These are phyloP conservation scores for Vitis cinerea DNA, from an alignment of 164 flowering plant genomes.

Conservation along the genomic window DNA sequence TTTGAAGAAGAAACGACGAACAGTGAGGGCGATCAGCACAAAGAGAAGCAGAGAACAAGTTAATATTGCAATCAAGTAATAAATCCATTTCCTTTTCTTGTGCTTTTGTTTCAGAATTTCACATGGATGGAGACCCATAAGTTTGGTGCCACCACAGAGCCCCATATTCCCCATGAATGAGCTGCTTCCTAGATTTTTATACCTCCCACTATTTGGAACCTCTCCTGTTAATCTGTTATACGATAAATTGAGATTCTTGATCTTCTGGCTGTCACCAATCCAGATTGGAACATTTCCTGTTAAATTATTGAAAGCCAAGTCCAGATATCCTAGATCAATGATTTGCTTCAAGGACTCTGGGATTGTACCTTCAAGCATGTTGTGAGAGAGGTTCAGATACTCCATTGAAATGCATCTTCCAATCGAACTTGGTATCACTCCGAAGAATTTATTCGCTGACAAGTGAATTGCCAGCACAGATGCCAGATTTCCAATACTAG, in stretches of 20 bases:
- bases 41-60: background rate
- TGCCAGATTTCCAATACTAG: too few species aligned
- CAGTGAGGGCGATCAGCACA: background rate
- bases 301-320: slow-evolving; percentile 1
- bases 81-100: background rate
- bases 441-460: too few species aligned
- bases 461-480: too few species aligned
- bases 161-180: slow-evolving; percentile 17
- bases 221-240: slow-evolving; percentile 4
- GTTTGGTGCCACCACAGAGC: slow-evolving; percentile 14
- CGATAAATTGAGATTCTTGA: background rate
- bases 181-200: slow-evolving; percentile 1
- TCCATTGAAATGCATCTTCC: too few species aligned
- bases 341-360: too few species aligned
- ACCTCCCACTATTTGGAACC: slow-evolving; percentile 7
- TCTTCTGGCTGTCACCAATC: background rate
- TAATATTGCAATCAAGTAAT: background rate
- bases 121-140: slow-evolving; percentile 13
- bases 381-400: too few species aligned
- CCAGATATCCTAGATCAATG: slow-evolving; percentile 4
- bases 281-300: background rate
- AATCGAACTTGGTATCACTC: too few species aligned
- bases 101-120: background rate
- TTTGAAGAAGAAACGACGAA: background rate
- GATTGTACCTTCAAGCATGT: too few species aligned